A percentile compares a stretch with the other conserved stretches of the same genome.
Evolutionary conservation across 2,329 filamentous ascomycete genomes (phyloP).

Genomic region (Knoxdaviesia capensis): DNA sequence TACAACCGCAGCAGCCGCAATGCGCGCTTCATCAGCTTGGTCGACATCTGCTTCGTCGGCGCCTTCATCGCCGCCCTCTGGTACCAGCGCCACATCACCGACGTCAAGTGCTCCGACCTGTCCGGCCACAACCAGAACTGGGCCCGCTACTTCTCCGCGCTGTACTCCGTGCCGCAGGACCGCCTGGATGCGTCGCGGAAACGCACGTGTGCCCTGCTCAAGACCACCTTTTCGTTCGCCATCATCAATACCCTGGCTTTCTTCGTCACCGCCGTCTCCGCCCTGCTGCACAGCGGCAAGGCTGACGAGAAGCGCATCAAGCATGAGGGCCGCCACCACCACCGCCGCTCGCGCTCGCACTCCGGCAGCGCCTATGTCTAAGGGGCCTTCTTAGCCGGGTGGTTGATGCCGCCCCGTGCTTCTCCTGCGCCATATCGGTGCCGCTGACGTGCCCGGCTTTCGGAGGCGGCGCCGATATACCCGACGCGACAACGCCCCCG

Average conservation of each 20-base stretch:
- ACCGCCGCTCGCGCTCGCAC: conserved; percentile 9
- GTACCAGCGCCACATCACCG: conserved; percentile 34
- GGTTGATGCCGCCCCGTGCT: neutral
- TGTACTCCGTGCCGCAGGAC: conserved; percentile 33
- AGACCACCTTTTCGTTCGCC: conserved; percentile 70
- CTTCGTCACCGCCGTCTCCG: conserved; percentile 54
- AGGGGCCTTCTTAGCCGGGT: neutral
- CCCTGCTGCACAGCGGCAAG: conserved; percentile 32
- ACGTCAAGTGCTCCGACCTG: conserved; percentile 48
- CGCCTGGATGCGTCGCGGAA: conserved; percentile 34
- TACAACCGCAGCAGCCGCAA: conserved; percentile 43
- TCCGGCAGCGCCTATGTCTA: conserved; percentile 7
- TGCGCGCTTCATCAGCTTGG: conserved; percentile 36
- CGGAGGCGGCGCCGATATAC: too few species aligned
- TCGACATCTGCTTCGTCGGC: conserved; percentile 42
- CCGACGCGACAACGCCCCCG: too few species aligned
- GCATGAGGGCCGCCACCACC: conserved; percentile 14
- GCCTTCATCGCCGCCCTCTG: conserved; percentile 44
- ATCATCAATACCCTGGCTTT: conserved; percentile 81
- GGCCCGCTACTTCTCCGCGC: conserved; percentile 38
- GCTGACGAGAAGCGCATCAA: conserved; percentile 23
- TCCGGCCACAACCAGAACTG: conserved; percentile 21
- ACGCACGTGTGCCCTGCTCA: conserved; percentile 81
- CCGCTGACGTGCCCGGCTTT: too few species aligned
- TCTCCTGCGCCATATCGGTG: too few species aligned